Evolutionary conservation across 2,329 filamentous ascomycete species (phyloP).

Genomic region (Aspergillus sp.): DNA sequence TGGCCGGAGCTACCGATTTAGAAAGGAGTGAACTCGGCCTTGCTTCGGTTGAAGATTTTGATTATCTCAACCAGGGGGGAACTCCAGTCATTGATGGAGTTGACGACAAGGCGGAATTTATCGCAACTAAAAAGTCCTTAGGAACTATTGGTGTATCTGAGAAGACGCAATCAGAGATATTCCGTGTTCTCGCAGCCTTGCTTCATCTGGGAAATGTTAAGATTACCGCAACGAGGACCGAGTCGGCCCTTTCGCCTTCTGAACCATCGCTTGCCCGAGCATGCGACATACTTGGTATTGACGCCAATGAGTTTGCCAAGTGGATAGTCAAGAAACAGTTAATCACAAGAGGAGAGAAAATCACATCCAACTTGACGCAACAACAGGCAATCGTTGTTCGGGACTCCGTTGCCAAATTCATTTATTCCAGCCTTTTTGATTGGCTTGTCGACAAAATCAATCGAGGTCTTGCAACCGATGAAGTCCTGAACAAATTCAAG

Average conservation of each 20-base stretch:
- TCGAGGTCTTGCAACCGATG: conserved; percentile 80
- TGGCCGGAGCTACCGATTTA: conserved; percentile 83
- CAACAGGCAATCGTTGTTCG: conserved; percentile 92
- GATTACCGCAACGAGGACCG: conserved; percentile 84
- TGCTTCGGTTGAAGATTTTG: conserved; percentile 82
- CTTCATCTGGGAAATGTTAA: conserved; percentile 96
- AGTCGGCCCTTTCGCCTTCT: conserved; percentile 75
- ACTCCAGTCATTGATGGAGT: conserved; percentile 89
- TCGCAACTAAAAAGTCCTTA: conserved; percentile 81
- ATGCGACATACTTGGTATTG: conserved; percentile 81
- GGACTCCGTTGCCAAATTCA: conserved; percentile 97
- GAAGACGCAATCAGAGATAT: conserved; percentile 77
- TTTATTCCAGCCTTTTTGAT: conserved; percentile 97
- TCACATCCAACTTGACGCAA: conserved; percentile 90
- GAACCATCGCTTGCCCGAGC: conserved; percentile 83
- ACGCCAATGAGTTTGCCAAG: conserved; percentile 82
- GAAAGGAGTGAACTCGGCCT: conserved; percentile 79
- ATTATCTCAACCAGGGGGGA: conserved; percentile 94
- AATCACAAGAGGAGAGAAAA: conserved; percentile 94
- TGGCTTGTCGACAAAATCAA: conserved; percentile 99
- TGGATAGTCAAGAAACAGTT: conserved; percentile 99
- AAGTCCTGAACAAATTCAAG: conserved; percentile 75
- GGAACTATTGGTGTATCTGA: conserved; percentile 80
- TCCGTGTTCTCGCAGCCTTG: conserved; percentile 84
- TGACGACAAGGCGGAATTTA: conserved; percentile 91